Conservation (phyloP, 2,329 filamentous ascomycete genomes). For the Xylaria sp. region DNA sequence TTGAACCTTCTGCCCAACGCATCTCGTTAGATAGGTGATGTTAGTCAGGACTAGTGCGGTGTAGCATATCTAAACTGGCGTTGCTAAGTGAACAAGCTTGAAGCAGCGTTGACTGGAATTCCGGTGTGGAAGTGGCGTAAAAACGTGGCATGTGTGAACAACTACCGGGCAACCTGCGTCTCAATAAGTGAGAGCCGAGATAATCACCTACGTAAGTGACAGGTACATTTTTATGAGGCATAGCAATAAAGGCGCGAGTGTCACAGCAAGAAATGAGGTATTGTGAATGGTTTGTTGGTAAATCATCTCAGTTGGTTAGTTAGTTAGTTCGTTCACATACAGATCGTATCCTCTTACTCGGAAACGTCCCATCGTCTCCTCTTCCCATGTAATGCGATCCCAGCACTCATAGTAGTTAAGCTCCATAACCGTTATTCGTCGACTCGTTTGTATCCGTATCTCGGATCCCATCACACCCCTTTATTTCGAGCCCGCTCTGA, state of each 20-base stretch:
- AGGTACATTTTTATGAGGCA: not conserved
- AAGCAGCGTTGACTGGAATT: not conserved
- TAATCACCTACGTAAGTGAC: no score
- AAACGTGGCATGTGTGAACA: not conserved
- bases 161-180: not conserved
- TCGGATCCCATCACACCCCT: slow-evolving; percentile 2
- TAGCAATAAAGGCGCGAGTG: not conserved
- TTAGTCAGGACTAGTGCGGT: no score
- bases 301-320: slow-evolving; percentile 31
- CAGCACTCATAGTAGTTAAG: slow-evolving; percentile 11
- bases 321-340: slow-evolving; percentile 25
- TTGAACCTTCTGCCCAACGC: no score
- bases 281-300: slow-evolving; percentile 15
- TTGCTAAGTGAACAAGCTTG: no score
- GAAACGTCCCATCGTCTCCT: slow-evolving; percentile 27
- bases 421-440: slow-evolving; percentile 14
- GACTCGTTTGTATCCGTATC: not conserved
- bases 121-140: no score
- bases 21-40: no score
- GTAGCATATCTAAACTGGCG: no score
- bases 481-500: slow-evolving; percentile 10
- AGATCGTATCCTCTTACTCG: slow-evolving; percentile 31
- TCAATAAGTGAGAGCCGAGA: no score
- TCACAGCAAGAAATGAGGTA: slow-evolving; percentile 8
- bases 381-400: slow-evolving; percentile 9